Conservation (phyloP, 2,329 filamentous ascomycete genomes). For the Hawksworthiomyces lignivorus region DNA sequence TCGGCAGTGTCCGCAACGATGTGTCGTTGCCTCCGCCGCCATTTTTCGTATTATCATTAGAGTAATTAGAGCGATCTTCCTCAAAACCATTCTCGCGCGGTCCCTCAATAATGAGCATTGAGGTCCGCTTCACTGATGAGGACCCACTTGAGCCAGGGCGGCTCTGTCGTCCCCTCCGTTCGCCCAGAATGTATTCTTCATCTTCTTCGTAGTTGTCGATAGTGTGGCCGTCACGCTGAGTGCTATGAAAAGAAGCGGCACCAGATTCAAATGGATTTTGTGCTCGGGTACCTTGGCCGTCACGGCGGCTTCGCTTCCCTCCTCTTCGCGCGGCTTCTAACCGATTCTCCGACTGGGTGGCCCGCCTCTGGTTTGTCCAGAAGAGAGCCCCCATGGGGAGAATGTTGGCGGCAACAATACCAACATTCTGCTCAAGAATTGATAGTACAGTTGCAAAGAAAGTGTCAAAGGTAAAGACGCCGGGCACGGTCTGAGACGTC, state of each 20-base stretch:
- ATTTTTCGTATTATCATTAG: background rate
- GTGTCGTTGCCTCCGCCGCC: background rate
- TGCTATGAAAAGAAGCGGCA: constrained; percentile 9
- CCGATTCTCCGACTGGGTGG: constrained; percentile 10
- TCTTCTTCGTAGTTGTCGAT: background rate
- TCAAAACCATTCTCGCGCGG: constrained; percentile 17
- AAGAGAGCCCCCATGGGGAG: constrained; percentile 27
- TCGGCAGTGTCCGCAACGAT: background rate
- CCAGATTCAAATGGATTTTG: constrained; percentile 5
- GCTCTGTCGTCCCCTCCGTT: background rate
- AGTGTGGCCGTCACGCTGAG: background rate
- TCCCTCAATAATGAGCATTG: constrained; percentile 21
- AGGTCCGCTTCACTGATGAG: constrained; percentile 16
- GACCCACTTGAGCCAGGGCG: background rate
- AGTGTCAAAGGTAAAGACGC: constrained; percentile 22
- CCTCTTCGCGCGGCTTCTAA: background rate
- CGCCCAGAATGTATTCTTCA: background rate
- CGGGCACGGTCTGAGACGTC: constrained; percentile 20
- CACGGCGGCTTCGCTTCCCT: background rate
- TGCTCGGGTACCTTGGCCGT: constrained; percentile 13
- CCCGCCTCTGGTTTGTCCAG: constrained; percentile 14
- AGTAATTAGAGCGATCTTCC: too few species aligned
- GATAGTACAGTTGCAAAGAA: constrained; percentile 26
- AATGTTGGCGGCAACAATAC: constrained; percentile 29
- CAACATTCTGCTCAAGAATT: constrained; percentile 29